Evolutionary conservation across 2,329 filamentous ascomycete species (phyloP).

Genomic region (Corinectria fuckeliana): DNA sequence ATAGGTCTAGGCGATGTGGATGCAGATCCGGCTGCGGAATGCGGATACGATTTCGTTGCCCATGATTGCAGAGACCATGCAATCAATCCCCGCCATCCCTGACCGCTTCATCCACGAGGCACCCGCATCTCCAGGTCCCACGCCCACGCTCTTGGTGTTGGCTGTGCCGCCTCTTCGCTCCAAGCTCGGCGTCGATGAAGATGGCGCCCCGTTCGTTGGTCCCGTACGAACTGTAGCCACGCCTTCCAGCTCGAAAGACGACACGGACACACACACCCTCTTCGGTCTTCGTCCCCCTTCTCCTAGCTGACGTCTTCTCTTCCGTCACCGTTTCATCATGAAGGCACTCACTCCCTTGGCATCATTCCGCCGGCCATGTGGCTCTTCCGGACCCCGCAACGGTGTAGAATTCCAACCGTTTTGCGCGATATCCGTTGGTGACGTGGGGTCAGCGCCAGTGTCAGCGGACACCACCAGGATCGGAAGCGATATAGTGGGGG

Average conservation of each 20-base stretch:
- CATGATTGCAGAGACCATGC: neutral
- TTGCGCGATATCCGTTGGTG: slow-evolving; percentile 23
- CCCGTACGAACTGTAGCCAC: neutral
- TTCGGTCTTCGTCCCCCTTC: neutral
- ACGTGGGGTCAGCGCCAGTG: slow-evolving; percentile 26
- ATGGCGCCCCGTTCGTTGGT: neutral
- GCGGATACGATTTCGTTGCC: slow-evolving; percentile 16
- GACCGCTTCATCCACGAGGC: slow-evolving; percentile 1
- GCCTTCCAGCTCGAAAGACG: neutral
- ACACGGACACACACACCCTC: slow-evolving; percentile 4
- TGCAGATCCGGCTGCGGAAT: neutral
- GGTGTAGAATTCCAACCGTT: slow-evolving; percentile 12
- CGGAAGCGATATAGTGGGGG: slow-evolving; percentile 26
- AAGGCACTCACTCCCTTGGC: neutral
- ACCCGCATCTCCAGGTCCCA: slow-evolving; percentile 10
- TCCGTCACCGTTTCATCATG: slow-evolving; percentile 16
- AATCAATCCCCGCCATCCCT: slow-evolving; percentile 16
- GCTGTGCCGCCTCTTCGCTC: slow-evolving; percentile 12
- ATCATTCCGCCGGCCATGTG: neutral
- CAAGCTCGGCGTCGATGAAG: slow-evolving; percentile 15
- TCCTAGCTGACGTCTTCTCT: neutral
- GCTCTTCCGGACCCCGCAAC: slow-evolving; percentile 11
- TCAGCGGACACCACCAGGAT: slow-evolving; percentile 34
- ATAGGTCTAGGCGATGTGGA: neutral
- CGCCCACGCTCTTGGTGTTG: slow-evolving; percentile 9